These are phyloP conservation scores for Babesia sp. DNA, from an alignment of 169 alveolate species.

Conservation along the genomic window DNA sequence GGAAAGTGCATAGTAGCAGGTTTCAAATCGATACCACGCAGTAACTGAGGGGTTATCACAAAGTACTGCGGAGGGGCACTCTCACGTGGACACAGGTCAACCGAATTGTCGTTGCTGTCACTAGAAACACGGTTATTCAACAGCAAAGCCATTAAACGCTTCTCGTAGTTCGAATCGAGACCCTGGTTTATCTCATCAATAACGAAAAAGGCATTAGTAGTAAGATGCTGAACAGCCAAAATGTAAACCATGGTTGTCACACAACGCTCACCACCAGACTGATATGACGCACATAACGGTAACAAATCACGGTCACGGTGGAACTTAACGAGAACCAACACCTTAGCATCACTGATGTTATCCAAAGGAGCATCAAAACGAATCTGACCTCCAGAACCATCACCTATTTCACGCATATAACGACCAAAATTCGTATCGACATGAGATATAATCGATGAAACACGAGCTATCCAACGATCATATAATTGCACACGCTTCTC, in stretches of 20 bases:
- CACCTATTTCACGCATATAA: constrained; percentile 68
- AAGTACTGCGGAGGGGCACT: constrained; percentile 70
- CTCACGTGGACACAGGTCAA: neutral
- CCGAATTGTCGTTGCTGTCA: neutral
- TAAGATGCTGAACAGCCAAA: constrained; percentile 70
- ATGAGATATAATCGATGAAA: constrained; percentile 54
- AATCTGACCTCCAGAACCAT: constrained; percentile 71
- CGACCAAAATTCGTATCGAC: constrained; percentile 65
- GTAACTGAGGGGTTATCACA: constrained; percentile 74
- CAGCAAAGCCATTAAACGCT: constrained; percentile 62
- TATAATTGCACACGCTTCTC: constrained; percentile 8
- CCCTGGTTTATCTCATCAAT: constrained; percentile 79
- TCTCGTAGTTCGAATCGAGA: constrained; percentile 70
- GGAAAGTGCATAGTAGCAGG: constrained; percentile 67
- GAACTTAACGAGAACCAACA: constrained; percentile 67
- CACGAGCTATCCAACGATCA: constrained; percentile 52
- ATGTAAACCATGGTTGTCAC: constrained; percentile 78
- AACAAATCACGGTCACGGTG: constrained; percentile 65
- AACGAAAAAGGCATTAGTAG: constrained; percentile 73
- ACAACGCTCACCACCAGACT: constrained; percentile 79
- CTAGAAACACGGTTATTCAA: constrained; percentile 19
- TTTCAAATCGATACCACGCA: constrained; percentile 49
- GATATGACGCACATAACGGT: constrained; percentile 73
- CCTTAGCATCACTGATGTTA: constrained; percentile 60
- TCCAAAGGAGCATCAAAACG: constrained; percentile 68